phyloP scores from a whole-genome alignment of 805 yeast species.

The Saccharomyces jurei region DNA sequence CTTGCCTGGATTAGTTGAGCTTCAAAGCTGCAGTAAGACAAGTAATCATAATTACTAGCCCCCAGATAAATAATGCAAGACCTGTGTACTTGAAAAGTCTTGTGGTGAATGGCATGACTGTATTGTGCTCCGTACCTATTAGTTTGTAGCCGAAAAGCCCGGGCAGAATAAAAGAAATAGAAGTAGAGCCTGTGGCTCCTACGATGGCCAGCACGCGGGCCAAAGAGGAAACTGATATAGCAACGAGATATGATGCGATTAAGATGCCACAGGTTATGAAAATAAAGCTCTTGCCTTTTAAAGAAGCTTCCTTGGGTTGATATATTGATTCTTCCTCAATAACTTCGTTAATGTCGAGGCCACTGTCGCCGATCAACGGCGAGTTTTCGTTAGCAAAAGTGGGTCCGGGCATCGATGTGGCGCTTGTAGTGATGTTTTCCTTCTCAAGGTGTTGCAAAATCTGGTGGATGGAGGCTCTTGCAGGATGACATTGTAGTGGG shows the following conservation, averaged over 20 bases:
- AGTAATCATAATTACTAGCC: constrained; percentile 42
- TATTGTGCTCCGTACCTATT: constrained; percentile 16
- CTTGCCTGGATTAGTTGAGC: neutral
- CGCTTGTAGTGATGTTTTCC: neutral
- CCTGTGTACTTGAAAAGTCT: constrained; percentile 31
- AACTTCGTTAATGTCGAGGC: constrained; percentile 18
- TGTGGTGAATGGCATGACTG: constrained; percentile 22
- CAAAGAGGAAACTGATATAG: constrained; percentile 52
- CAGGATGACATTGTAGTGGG: constrained; percentile 83
- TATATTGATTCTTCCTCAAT: constrained; percentile 26
- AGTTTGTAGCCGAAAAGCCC: constrained; percentile 56
- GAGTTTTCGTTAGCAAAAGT: constrained; percentile 1
- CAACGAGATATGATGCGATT: constrained; percentile 44
- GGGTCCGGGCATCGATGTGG: constrained; percentile 3
- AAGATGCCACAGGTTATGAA: constrained; percentile 42
- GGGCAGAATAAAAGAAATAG: constrained; percentile 68
- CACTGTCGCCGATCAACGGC: constrained; percentile 2
- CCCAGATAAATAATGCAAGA: constrained; percentile 39
- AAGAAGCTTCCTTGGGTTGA: constrained; percentile 15
- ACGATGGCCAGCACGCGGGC: constrained; percentile 63
- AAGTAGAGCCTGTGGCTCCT: constrained; percentile 75
- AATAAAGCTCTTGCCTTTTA: constrained; percentile 36
- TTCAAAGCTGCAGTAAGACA: constrained; percentile 36
- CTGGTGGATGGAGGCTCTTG: constrained; percentile 69
- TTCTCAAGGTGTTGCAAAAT: constrained; percentile 42